phyloP scores from a whole-genome alignment of 2,329 filamentous ascomycete genomes.

The Aspergillus floridensis region DNA sequence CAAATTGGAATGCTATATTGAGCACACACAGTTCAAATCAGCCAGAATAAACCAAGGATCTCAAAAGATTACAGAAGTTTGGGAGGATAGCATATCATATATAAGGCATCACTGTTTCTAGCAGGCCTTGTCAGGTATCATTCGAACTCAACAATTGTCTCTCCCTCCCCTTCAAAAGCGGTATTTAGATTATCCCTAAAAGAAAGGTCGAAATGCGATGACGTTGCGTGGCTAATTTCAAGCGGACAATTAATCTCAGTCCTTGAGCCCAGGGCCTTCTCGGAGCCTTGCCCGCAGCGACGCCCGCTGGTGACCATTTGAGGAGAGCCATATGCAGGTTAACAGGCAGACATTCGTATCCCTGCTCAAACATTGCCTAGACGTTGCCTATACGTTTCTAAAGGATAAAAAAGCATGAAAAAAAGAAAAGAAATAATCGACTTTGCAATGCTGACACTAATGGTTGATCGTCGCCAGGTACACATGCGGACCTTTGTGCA shows the following conservation, averaged over 20 bases:
- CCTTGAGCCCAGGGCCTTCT: background rate
- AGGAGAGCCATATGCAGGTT: background rate
- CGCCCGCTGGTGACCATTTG: background rate
- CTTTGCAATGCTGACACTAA: no score
- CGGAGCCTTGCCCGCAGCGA: background rate
- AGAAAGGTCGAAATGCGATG: background rate
- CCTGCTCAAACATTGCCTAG: no score
- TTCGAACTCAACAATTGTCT: background rate
- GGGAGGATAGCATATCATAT: background rate
- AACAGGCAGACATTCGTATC: background rate
- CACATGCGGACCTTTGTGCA: no score
- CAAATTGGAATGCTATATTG: no score
- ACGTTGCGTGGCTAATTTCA: background rate
- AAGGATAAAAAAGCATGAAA: no score
- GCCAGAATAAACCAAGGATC: no score
- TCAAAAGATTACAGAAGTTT: no score
- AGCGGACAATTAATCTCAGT: background rate
- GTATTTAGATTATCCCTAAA: background rate
- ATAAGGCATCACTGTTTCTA: background rate
- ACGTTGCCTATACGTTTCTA: no score
- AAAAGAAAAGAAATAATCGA: no score
- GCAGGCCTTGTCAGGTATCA: background rate
- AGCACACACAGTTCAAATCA: no score
- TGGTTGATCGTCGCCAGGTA: no score
- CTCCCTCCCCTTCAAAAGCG: background rate